A percentile compares a stretch with the other conserved stretches of the same genome.
Conservation (phyloP, 176 grass and related monocot genomes). For the Elymus sibiricus region DNA sequence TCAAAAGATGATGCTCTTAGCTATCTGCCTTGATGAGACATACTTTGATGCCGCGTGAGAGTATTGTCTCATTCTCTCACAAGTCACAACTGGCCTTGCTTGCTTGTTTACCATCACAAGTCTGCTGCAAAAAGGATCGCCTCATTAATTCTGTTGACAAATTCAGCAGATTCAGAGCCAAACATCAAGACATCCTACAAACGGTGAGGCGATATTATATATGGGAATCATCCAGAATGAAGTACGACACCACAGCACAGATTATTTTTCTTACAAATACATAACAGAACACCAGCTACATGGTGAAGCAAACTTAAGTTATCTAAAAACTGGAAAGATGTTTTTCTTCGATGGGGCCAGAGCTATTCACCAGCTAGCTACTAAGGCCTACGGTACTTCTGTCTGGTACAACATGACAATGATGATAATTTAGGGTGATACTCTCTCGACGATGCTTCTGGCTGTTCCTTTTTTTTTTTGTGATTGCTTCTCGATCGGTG, state of each 20-base stretch:
- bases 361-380: constrained; percentile 22
- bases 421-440: not conserved
- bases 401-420: constrained; percentile 18
- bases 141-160: not conserved
- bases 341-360: not conserved
- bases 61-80: not conserved
- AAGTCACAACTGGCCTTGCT: not conserved
- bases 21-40: not conserved
- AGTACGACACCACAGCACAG: not conserved
- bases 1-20: not conserved
- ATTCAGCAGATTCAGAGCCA: not conserved
- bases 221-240: not conserved
- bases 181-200: not conserved
- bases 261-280: constrained; percentile 40
- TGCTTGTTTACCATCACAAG: not conserved
- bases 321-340: constrained; percentile 3
- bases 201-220: not conserved
- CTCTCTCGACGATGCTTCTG: not conserved
- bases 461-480: not conserved
- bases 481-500: not conserved
- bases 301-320: not conserved
- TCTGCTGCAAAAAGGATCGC: not conserved
- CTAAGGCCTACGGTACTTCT: not conserved
- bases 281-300: constrained; percentile 23
- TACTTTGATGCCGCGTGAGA: not conserved